Evolutionary conservation across 2,329 filamentous ascomycete species (phyloP), one percentile per base, ranked within the genome.

Genomic region (Aureobasidium sp.): DNA sequence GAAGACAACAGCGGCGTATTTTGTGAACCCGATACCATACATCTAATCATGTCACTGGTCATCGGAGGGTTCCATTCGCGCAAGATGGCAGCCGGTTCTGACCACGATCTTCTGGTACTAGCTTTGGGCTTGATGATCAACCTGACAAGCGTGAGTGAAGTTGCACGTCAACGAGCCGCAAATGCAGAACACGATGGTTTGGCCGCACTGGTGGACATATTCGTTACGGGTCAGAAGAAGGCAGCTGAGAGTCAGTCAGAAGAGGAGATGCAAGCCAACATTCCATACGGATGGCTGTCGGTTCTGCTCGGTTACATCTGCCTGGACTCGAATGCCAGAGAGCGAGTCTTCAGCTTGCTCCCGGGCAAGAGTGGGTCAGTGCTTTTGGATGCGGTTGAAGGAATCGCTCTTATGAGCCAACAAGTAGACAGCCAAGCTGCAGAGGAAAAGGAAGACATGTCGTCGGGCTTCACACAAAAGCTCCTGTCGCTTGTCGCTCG

Each of bases 61-160:
- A 39, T 57, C 10, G 48, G 57, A 3, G 62, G 64, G 48, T 68
- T 68, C 37, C 16, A 39, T 14, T 39, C 69, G 19, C 39, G 48
- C 7, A 24, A 25, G 25, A 41, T 39, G 2, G 21, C 21, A 24
- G 74, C 79, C 76, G 47, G 73, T 7, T 70, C 85, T 8, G 72
- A 83, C 11, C 71, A 90, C 50, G 85, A 95, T 59, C 78, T 81
- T 44, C 75, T 95, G 12, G 79, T 95, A 44, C 76, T 96, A 37
- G 79, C 87, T 49, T 73, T 95, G 34, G 90, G 89, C 0, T 81
- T 88, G 19, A 79, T 91, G 69, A 95, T 95, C 67, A 96, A 96
- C 63, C 79, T 96, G 52, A 80, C 88, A 7, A 90, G 95, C 66
- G 84, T 88, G 64, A 89, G 83, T 62, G 74, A 81, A 14, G 67